Evolutionary conservation across 2,329 filamentous ascomycete species (phyloP).

Genomic region (Coniochaeta prunicola): DNA sequence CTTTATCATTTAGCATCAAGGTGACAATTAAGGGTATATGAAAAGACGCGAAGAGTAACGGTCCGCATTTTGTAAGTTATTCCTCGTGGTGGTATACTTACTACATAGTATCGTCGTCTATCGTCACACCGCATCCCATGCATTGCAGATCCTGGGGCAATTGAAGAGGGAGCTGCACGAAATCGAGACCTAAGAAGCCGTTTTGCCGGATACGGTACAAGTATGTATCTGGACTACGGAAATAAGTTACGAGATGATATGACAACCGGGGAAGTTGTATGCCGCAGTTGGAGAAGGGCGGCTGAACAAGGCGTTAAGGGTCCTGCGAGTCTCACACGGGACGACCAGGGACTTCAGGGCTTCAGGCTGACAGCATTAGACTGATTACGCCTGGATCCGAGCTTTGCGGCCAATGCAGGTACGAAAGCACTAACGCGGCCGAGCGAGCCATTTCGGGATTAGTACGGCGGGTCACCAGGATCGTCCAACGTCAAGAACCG

Average conservation of each 20-base stretch:
- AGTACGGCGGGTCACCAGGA: neutral
- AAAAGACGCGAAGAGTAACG: neutral
- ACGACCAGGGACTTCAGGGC: neutral
- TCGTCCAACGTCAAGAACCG: neutral
- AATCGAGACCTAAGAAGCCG: neutral
- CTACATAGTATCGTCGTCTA: too few species aligned
- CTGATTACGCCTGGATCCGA: constrained; percentile 8
- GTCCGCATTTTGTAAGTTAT: too few species aligned
- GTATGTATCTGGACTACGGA: neutral
- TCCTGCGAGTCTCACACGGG: neutral
- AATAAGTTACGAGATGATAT: neutral
- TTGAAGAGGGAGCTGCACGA: neutral
- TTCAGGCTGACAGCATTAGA: constrained; percentile 4
- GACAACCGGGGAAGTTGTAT: neutral
- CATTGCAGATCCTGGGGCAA: neutral
- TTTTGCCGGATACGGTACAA: neutral
- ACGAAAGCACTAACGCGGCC: constrained; percentile 3
- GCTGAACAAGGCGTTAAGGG: neutral
- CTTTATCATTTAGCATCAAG: neutral
- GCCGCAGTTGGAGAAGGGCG: neutral
- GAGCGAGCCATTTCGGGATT: constrained; percentile 1
- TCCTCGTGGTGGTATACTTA: too few species aligned
- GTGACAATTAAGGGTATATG: neutral
- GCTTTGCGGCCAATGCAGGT: constrained; percentile 6
- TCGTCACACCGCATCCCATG: neutral